Evolutionary conservation across 2,329 filamentous ascomycete genomes (phyloP).

Genomic region (Teratosphaeria epicoccoides): DNA sequence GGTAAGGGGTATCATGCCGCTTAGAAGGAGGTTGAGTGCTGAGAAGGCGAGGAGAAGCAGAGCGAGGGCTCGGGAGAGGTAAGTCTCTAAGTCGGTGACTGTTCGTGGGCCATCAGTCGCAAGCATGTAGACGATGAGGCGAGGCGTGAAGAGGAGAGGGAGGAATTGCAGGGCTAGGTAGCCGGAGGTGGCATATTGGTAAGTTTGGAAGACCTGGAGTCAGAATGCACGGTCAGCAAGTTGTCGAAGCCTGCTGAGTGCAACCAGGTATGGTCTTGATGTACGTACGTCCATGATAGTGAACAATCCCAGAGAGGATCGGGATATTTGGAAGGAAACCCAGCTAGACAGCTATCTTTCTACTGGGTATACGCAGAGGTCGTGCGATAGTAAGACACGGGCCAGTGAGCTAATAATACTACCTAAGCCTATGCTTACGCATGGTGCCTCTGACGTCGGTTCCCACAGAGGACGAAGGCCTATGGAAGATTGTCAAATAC

Average conservation of each 20-base stretch:
- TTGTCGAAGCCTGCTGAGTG: not conserved
- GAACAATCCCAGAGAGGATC: too few relatives aligned
- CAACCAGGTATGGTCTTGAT: not conserved
- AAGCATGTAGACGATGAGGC: conserved; percentile 50
- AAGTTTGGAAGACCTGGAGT: conserved; percentile 24
- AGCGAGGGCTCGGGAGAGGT: conserved; percentile 63
- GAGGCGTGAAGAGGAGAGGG: conserved; percentile 49
- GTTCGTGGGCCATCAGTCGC: conserved; percentile 41
- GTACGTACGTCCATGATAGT: not conserved
- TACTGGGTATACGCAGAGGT: too few relatives aligned
- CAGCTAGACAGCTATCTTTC: too few relatives aligned
- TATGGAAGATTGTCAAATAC: too few relatives aligned
- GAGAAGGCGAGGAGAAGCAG: conserved; percentile 56
- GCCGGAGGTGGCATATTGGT: conserved; percentile 33
- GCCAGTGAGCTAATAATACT: too few relatives aligned
- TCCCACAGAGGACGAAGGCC: too few relatives aligned
- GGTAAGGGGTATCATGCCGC: conserved; percentile 51
- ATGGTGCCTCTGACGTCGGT: too few relatives aligned
- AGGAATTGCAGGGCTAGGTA: conserved; percentile 37
- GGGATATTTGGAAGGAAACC: too few relatives aligned
- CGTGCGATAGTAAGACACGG: too few relatives aligned
- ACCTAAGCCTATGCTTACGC: too few relatives aligned
- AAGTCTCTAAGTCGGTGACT: conserved; percentile 54
- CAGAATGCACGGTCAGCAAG: not conserved
- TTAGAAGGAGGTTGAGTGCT: conserved; percentile 54